Evolutionary conservation across 2,329 filamentous ascomycete genomes (phyloP).

Genomic region (Cryphonectria nitschkei): DNA sequence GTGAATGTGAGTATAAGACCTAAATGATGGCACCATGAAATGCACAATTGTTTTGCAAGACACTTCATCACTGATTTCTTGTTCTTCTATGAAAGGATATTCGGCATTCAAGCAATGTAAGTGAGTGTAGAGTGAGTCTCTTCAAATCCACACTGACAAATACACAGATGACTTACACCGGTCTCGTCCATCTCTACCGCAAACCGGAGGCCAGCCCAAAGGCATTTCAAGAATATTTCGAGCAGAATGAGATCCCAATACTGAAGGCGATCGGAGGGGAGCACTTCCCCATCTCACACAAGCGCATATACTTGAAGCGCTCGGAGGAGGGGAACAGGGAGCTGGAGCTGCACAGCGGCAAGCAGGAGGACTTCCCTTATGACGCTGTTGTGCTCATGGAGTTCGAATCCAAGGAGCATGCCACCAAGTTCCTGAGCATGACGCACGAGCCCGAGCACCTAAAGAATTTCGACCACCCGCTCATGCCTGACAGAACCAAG

Average conservation of each 20-base stretch:
- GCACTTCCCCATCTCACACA: slow-evolving; percentile 2
- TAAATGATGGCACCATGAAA: background rate
- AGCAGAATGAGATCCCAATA: background rate
- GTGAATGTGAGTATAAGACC: background rate
- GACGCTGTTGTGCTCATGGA: slow-evolving; percentile 5
- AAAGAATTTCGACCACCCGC: background rate
- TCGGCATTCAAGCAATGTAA: background rate
- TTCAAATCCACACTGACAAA: background rate
- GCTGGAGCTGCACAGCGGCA: background rate
- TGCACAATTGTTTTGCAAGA: background rate
- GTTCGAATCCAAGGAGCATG: slow-evolving; percentile 1
- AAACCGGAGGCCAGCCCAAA: slow-evolving; percentile 6
- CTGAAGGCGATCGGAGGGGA: background rate
- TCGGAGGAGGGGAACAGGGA: background rate
- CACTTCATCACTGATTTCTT: background rate
- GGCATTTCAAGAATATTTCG: background rate
- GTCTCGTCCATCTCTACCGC: background rate
- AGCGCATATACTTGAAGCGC: slow-evolving; percentile 7
- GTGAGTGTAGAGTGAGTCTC: background rate
- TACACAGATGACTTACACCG: background rate
- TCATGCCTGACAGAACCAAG: slow-evolving; percentile 3
- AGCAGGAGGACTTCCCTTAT: background rate
- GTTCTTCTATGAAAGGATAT: no score
- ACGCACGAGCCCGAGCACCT: background rate
- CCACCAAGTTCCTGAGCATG: slow-evolving; percentile 4